Evolutionary conservation across 805 yeast genomes (phyloP), one percentile per base, ranked within the genome.

Genomic region (Pichia nanzhaoensis): DNA sequence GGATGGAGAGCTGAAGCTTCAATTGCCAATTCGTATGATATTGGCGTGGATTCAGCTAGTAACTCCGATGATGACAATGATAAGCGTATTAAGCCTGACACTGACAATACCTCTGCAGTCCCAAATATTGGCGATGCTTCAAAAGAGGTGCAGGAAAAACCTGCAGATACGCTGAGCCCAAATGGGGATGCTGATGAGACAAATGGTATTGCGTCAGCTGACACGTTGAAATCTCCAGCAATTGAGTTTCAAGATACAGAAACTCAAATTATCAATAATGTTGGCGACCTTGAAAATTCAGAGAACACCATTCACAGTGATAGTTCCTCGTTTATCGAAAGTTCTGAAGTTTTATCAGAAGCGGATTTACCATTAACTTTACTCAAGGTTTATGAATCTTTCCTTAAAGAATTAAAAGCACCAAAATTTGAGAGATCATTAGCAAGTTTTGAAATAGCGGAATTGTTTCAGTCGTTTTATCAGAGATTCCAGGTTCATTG

Each of bases 341-440:
- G 50, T 13, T 53, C 48, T 19, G 50, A 53, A 21, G 36, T 35
- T 14, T 50, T 53, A 12, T 37, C 44, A 7, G 48, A 53, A 39
- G 54, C 55, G 13, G 61, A 60, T 35, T 40, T 64, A 9, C 69
- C 69, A 1, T 42, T 49, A 1, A 51, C 51, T 6, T 48, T 65
- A 8, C 34, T 52, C 3, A 47, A 50, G 35, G 50, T 50, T 20
- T 52, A 63, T 39, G 63, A 62, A 33, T 46, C 38, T 2, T 65
- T 64, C 34, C 47, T 59, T 20, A 57, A 54, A 39, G 65, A 56
- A 35, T 53, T 65, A 20, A 60, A 63, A 39, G 64, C 61, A 41
- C 70, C 70, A 2, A 51, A 62, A 33, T 65, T 65, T 49, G 55
- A 60, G n/a, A 56, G 59, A 41, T 67, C 69, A 0, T 51, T 64